Conservation (phyloP, 352 stramenopile genomes). For the Pythium sukuiense region DNA sequence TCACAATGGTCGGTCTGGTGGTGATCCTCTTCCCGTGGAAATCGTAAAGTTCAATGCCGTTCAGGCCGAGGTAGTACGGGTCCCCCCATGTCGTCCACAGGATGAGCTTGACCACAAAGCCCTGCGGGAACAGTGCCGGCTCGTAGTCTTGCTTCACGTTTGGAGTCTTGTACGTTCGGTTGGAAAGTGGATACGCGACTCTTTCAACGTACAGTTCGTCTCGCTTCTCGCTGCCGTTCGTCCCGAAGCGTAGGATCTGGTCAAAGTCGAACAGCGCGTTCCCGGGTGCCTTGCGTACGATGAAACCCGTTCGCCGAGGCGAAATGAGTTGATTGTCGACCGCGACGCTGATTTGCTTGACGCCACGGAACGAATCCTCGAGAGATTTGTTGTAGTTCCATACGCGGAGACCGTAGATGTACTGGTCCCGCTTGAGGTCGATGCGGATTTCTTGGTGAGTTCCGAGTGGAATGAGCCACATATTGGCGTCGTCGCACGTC, state of each 20-base stretch:
- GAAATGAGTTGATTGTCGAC: constrained; percentile 58
- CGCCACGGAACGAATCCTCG: constrained; percentile 70
- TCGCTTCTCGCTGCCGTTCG: constrained; percentile 15
- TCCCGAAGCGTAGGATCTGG: constrained; percentile 57
- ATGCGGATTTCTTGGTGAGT: constrained; percentile 48
- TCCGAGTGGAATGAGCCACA: constrained; percentile 86
- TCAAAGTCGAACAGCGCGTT: constrained; percentile 68
- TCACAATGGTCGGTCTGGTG: constrained; percentile 36
- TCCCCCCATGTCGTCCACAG: constrained; percentile 84
- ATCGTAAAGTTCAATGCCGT: constrained; percentile 82
- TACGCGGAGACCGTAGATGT: constrained; percentile 61
- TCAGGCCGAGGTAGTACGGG: constrained; percentile 82
- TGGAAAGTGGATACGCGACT: constrained; percentile 42
- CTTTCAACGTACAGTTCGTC: constrained; percentile 35
- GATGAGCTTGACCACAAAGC: constrained; percentile 84
- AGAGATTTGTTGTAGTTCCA: constrained; percentile 87
- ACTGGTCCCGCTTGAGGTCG: constrained; percentile 51
- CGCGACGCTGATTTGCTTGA: constrained; percentile 54
- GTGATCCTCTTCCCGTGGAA: constrained; percentile 42
- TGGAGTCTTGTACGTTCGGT: constrained; percentile 67
- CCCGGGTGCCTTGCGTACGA: constrained; percentile 82
- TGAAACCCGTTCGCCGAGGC: constrained; percentile 48
- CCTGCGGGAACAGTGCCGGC: constrained; percentile 71
- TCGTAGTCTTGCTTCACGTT: constrained; percentile 88
- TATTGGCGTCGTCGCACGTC: constrained; percentile 89